Evolutionary conservation across 2,329 filamentous ascomycete species (phyloP).

Genomic region (Paecilomyces fulvus): DNA sequence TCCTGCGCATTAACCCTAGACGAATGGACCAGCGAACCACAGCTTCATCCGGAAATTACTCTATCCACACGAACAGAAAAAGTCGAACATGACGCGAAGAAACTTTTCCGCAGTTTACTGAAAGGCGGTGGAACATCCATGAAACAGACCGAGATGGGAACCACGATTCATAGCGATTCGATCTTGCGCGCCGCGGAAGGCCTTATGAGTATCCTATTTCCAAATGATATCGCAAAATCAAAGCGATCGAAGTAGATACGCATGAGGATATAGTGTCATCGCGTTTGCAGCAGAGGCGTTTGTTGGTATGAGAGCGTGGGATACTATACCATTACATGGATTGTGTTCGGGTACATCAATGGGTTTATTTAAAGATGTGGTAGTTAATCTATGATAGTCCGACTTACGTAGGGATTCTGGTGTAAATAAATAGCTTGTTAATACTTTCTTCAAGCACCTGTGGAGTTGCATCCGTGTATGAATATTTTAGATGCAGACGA

Average conservation of each 20-base stretch:
- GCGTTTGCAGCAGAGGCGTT: neutral
- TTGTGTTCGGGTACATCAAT: neutral
- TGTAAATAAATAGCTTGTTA: neutral
- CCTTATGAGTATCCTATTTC: constrained; percentile 25
- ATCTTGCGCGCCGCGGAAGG: constrained; percentile 29
- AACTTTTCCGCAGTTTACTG: constrained; percentile 29
- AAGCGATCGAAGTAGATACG: neutral
- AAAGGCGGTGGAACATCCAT: constrained; percentile 7
- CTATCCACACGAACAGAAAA: constrained; percentile 19
- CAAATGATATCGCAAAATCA: constrained; percentile 2
- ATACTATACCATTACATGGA: neutral
- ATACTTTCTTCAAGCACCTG: neutral
- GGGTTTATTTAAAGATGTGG: neutral
- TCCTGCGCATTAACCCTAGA: constrained; percentile 28
- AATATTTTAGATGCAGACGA: too few relatives aligned
- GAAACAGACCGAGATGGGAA: constrained; percentile 6
- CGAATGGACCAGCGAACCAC: constrained; percentile 33
- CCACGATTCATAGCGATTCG: constrained; percentile 15
- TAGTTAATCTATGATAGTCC: neutral
- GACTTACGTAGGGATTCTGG: neutral
- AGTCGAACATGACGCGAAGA: constrained; percentile 29
- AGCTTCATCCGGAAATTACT: constrained; percentile 27
- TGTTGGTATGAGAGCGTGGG: neutral
- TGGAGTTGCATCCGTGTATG: too few relatives aligned
- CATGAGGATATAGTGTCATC: neutral